Evolutionary conservation across 83 land plant genomes (phyloP), one percentile per base, ranked within the genome.

Genomic region (Larix sibirica): DNA sequence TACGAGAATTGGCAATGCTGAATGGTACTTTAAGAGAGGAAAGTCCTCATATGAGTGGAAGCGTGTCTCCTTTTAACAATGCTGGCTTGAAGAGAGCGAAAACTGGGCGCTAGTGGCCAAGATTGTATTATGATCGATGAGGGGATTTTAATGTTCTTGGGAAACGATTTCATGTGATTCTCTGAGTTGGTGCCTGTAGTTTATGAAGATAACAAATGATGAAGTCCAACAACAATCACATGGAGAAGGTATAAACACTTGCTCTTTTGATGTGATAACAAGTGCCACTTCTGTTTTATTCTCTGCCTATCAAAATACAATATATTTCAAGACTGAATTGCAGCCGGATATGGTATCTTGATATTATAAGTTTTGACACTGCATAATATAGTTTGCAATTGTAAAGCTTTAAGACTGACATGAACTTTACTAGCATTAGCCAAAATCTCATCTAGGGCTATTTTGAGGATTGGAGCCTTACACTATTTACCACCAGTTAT

Each of bases 21-120:
- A 97, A 97, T 85, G 98, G 98, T 24, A 95, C 96, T 23, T 80
- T 95, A 54, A 87, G 98, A 73, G 99, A 97, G 82, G 96, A 97
- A 24, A 94, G 94, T 69, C 91, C 95, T 20, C 83, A 82, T 33
- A 86, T 96, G 97, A 93, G 93, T 81, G 95, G 96, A n/a, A 91
- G 94, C 77, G 83, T 89, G 23, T 95, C 97, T 36, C 95, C 98
- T n/a, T 96, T 96, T 80, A 93, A 91, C 87, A 93, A 86, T 65
- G 85, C 93, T 40, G 98, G 94, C 4, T 89, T 95, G 95, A 96
- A 96, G 89, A 89, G 99, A 3, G 91, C 95, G 23, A 96, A 96
- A 87, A 96, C 97, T 65, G 90, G 97, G 76, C 85, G 89, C 76
- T 96, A 91, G 77, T 74, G 56, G 77, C 47, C 14, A 44, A 42